Percentiles rank a stretch among this genome's conserved stretches.
phyloP scores from a whole-genome alignment of 257 asterid species.

The Catharanthus roseus region DNA sequence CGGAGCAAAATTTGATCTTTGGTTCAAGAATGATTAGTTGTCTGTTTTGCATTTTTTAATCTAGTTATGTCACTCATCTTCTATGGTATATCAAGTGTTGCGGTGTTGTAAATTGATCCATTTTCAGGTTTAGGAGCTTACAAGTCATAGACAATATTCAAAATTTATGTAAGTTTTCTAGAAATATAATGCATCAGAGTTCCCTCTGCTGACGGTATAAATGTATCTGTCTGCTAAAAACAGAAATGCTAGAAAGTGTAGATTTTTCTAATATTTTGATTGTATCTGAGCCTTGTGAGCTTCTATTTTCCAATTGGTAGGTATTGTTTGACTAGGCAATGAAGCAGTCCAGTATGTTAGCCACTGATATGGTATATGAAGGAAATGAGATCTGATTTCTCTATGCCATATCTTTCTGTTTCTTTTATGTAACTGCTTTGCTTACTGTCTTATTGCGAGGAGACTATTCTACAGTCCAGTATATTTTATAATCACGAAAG shows the following conservation, averaged over 20 bases:
- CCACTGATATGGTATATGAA: not conserved
- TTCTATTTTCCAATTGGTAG: not conserved
- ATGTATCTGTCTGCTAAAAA: not conserved
- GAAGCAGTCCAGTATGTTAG: not conserved
- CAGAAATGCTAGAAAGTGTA: not conserved
- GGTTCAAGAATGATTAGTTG: not conserved
- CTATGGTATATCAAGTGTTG: not conserved
- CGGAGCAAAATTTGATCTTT: not conserved
- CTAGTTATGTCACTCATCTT: not conserved
- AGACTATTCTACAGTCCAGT: not conserved
- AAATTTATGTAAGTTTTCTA: not conserved
- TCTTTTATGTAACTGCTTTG: not conserved
- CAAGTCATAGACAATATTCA: not conserved
- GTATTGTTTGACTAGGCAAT: not conserved
- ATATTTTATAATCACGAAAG: not conserved
- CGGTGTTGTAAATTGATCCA: not conserved
- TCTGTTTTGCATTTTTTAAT: not conserved
- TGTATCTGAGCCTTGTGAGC: not conserved
- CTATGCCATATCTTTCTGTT: not conserved
- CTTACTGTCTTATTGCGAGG: not conserved
- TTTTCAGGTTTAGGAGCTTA: not conserved
- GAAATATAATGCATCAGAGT: not conserved
- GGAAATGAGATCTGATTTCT: not conserved
- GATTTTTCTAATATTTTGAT: not conserved
- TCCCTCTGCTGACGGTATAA: not conserved